phyloP scores from a whole-genome alignment of 768 basidiomycete species.

The Suillus subaureus region DNA sequence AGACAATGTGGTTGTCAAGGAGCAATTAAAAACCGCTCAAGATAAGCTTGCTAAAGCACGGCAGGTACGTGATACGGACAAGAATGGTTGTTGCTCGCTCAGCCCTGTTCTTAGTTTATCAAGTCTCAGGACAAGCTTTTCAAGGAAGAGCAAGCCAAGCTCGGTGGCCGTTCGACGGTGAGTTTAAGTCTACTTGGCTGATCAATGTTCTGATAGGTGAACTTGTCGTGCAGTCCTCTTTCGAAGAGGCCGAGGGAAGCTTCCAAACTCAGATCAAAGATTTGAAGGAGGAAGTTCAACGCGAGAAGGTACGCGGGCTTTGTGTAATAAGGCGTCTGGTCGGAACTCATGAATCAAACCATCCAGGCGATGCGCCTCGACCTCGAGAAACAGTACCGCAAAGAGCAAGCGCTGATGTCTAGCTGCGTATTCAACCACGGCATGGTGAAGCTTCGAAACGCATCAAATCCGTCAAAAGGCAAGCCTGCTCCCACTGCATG shows the following conservation, averaged over 20 bases:
- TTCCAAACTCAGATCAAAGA: slow-evolving; percentile 66
- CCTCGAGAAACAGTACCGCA: slow-evolving; percentile 59
- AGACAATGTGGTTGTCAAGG: slow-evolving; percentile 71
- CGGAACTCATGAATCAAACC: slow-evolving; percentile 7
- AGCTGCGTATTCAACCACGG: slow-evolving; percentile 72
- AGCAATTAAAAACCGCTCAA: slow-evolving; percentile 66
- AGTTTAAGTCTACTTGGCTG: slow-evolving; percentile 20
- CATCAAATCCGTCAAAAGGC: slow-evolving; percentile 51
- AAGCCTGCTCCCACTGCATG: slow-evolving; percentile 63
- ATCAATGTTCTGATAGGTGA: slow-evolving; percentile 12
- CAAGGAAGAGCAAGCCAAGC: slow-evolving; percentile 75
- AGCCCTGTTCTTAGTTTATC: slow-evolving; percentile 65
- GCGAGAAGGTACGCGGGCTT: slow-evolving; percentile 48
- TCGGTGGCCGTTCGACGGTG: slow-evolving; percentile 49
- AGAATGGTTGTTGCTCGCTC: background rate
- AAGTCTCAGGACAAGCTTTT: slow-evolving; percentile 89
- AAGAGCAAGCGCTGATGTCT: slow-evolving; percentile 83
- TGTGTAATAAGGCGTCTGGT: background rate
- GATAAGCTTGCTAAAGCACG: slow-evolving; percentile 84
- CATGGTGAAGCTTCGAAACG: slow-evolving; percentile 62
- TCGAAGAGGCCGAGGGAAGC: slow-evolving; percentile 73
- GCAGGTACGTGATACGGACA: slow-evolving; percentile 46
- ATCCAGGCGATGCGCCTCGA: slow-evolving; percentile 54
- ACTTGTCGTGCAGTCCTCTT: slow-evolving; percentile 44
- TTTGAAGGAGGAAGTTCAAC: slow-evolving; percentile 63